phyloP scores from a whole-genome alignment of 495 filamentous ascomycete species.

The Hypoxylon rickii region DNA sequence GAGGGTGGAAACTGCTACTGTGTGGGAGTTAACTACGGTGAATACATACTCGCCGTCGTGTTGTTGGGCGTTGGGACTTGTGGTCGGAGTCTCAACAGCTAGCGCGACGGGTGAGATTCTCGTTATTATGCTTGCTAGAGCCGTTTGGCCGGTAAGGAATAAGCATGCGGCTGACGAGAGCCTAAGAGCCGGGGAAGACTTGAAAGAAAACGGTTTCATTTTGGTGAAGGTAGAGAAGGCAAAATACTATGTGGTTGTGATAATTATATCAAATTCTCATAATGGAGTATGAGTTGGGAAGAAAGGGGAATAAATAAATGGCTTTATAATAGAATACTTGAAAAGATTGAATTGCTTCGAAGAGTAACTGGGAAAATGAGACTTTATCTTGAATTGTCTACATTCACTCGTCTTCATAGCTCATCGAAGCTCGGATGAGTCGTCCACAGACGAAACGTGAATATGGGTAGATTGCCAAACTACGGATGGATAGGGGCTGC shows the following conservation, averaged over 20 bases:
- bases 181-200: background rate
- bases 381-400: background rate
- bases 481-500: no score
- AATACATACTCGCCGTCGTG: conserved; percentile 9
- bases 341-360: no score
- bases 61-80: no score
- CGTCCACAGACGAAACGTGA: background rate
- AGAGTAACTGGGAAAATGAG: background rate
- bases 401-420: background rate
- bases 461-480: background rate
- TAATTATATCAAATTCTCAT: no score
- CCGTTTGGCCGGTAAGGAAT: background rate
- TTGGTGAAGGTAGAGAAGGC: background rate
- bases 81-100: no score
- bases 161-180: background rate
- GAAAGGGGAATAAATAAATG: no score
- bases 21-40: conserved; percentile 35
- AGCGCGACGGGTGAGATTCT: background rate
- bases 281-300: no score
- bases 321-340: no score
- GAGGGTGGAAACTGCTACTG: conserved; percentile 21
- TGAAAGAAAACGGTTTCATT: conserved; percentile 1
- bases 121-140: background rate
- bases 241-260: background rate
- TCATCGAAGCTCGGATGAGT: background rate